These are phyloP conservation scores for Ochetophila trinervis DNA, from an alignment of 306 rosid genomes.

Conservation along the genomic window DNA sequence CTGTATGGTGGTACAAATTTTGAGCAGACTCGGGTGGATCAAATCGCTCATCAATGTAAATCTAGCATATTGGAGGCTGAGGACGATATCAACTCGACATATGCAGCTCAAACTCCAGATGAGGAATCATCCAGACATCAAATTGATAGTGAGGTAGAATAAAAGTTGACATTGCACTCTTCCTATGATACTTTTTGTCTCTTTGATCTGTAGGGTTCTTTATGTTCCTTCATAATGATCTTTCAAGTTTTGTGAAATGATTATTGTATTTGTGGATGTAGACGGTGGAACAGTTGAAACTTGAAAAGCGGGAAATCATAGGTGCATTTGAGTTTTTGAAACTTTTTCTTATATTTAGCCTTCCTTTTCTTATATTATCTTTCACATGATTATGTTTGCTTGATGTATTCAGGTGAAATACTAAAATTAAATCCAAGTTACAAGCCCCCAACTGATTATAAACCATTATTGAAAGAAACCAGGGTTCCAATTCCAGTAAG, in stretches of 20 bases:
- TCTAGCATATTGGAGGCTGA: conserved; percentile 44
- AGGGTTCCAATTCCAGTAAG: conserved; percentile 79
- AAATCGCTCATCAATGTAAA: conserved; percentile 62
- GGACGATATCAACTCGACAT: conserved; percentile 29
- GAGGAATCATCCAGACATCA: conserved; percentile 30
- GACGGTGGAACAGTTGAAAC: conserved; percentile 62
- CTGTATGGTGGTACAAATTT: conserved; percentile 50
- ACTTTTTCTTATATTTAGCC: conserved; percentile 24
- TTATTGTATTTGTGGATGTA: conserved; percentile 25
- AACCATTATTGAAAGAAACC: conserved; percentile 78
- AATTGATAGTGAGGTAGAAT: conserved; percentile 48
- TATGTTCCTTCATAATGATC: conserved; percentile 15
- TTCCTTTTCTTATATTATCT: conserved; percentile 2
- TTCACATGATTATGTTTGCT: conserved; percentile 20
- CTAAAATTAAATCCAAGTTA: conserved; percentile 79
- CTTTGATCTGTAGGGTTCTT: neutral
- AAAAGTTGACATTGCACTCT: conserved; percentile 6
- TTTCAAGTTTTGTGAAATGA: conserved; percentile 27
- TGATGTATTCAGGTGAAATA: conserved; percentile 65
- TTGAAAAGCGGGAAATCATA: conserved; percentile 78
- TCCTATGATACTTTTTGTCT: conserved; percentile 8
- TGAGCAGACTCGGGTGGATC: conserved; percentile 86
- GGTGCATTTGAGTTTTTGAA: conserved; percentile 50
- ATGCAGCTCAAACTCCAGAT: conserved; percentile 34
- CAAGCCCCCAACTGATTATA: conserved; percentile 80